Base-by-base conservation (phyloP, 805 yeast species). In the Candida gorgasii region DNA sequence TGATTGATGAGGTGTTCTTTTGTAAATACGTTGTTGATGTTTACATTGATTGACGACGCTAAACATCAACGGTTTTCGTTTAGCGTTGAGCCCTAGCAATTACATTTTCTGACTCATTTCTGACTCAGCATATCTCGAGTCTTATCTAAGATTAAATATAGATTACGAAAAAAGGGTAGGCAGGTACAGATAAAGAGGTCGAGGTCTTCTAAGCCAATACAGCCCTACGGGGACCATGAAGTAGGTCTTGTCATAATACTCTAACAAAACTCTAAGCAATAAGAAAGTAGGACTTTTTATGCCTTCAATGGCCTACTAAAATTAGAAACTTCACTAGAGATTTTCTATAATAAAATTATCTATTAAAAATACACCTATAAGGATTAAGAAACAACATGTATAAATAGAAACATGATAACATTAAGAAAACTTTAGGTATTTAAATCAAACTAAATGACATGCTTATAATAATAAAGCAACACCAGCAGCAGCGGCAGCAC, bases 401-500 rank as follows among this genome's bases (percentile, higher is more conserved):
- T 30, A 30, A 30, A 30, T 16, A 16, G 33, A 30, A 30, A 30
- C 37, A 34, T 34, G 37, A 23, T 33, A 5, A 20, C 11, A 34
- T 34, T 22, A 34, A 22, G 19, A 34, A n/a, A n/a, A 34, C 26
- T 34, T 23, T 8, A 22, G 37, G 37, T 22, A 34, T 34, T 36
- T 24, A 36, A 36, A 23, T 24, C 30, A 36, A 23, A 24, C 27
- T 40, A 18, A 33, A 19, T 20, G 28, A 31, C 11, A 15, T 18
- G 47, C 54, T 56, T 59, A 61, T 42, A 67, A 72, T 52, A 72
- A 59, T 67, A 76, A 49, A 67, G 80, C 75, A 55, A 83, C 82
- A 77, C 88, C 90, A 61, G 89, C 90, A 54, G 89, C 90, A 55
- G 85, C 86, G 63, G 83, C 87, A 45, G 86, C 89, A 78, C 89